Percentiles rank a stretch among this genome's conserved stretches.
These are phyloP conservation scores for Suhomyces prunicola DNA, from an alignment of 805 yeast species.

Conservation along the genomic window DNA sequence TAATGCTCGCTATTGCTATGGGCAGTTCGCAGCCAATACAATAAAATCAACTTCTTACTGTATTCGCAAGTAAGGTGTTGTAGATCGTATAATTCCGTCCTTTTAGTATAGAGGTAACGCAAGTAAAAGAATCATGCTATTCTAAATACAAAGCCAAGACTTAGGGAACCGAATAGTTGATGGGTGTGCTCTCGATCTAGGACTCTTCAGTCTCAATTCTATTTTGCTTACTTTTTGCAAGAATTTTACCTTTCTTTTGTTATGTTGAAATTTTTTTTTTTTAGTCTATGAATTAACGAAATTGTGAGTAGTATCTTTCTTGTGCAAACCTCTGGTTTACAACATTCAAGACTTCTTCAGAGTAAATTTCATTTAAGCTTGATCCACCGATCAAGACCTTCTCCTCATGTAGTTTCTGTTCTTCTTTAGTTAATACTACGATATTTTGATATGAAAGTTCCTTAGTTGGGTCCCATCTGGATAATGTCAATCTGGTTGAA, in stretches of 20 bases:
- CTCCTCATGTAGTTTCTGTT: conserved; percentile 76
- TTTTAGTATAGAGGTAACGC: neutral
- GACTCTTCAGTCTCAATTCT: too few species aligned
- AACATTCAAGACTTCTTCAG: conserved; percentile 51
- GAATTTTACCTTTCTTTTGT: neutral
- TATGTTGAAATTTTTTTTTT: neutral
- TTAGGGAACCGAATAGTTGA: neutral
- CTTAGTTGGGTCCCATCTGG: conserved; percentile 76
- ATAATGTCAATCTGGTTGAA: conserved; percentile 73
- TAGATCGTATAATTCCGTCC: neutral
- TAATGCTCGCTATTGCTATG: neutral
- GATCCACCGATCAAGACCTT: conserved; percentile 71
- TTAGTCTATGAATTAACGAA: conserved; percentile 20
- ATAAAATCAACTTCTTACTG: neutral
- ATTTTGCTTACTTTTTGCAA: neutral
- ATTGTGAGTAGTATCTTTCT: conserved; percentile 66
- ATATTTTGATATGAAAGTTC: conserved; percentile 73
- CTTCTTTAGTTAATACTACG: conserved; percentile 85
- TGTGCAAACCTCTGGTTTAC: conserved; percentile 67
- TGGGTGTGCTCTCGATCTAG: neutral
- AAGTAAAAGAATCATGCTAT: neutral
- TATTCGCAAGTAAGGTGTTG: neutral
- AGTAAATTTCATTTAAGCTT: conserved; percentile 58
- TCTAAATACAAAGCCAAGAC: too few species aligned
- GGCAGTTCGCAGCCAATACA: neutral